Conservation (phyloP, 1,284 basidiomycete genomes). For the Coniophora puteana region DNA sequence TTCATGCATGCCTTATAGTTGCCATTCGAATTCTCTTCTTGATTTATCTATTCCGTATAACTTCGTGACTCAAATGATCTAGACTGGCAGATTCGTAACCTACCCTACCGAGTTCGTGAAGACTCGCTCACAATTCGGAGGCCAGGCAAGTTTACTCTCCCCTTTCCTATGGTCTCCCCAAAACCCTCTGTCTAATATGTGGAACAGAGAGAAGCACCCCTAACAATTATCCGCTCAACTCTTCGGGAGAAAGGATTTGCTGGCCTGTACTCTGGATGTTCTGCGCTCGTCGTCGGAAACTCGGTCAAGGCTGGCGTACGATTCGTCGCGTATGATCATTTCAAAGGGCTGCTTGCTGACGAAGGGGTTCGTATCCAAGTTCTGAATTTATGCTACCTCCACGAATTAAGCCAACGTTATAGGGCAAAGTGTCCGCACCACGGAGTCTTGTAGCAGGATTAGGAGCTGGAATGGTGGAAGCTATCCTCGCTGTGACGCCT, state of each 20-base stretch:
- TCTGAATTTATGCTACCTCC: no score
- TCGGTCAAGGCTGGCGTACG: constrained; percentile 90
- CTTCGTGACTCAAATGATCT: constrained; percentile 28
- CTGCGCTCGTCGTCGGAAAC: constrained; percentile 87
- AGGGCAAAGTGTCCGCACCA: constrained; percentile 90
- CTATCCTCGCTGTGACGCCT: constrained; percentile 93
- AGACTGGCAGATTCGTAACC: constrained; percentile 62
- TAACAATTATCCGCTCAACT: constrained; percentile 70
- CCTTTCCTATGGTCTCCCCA: neutral
- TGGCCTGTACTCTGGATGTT: constrained; percentile 86
- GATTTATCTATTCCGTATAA: no score
- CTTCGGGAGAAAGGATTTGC: constrained; percentile 66
- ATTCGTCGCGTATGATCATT: constrained; percentile 93
- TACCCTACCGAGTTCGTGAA: constrained; percentile 95
- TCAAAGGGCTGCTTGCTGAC: constrained; percentile 85
- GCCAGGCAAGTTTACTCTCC: constrained; percentile 49
- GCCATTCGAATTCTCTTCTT: no score
- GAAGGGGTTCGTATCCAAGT: constrained; percentile 54
- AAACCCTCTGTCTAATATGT: neutral
- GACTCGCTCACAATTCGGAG: constrained; percentile 78
- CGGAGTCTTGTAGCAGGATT: constrained; percentile 85
- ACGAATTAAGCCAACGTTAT: constrained; percentile 7
- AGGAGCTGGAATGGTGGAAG: constrained; percentile 94
- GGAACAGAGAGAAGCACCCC: constrained; percentile 44
- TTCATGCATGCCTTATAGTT: no score